Evolutionary conservation across 208 protist genomes (phyloP).

Genomic region (Leishmania lainsoni): DNA sequence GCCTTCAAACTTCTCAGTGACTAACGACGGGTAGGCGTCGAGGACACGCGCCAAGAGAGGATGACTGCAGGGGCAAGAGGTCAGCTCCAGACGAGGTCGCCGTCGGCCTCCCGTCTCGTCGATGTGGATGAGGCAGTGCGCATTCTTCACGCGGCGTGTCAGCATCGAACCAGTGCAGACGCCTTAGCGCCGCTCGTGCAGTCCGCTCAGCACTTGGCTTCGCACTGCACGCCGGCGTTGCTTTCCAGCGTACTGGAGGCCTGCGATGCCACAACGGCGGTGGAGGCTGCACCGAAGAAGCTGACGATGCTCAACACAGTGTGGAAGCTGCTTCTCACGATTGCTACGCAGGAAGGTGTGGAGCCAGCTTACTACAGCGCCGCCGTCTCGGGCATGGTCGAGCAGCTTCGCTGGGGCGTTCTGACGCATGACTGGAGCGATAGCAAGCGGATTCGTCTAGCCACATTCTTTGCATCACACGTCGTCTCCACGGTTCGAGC

Average conservation of each 20-base stretch:
- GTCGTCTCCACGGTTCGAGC: slow-evolving; percentile 55
- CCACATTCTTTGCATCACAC: slow-evolving; percentile 78
- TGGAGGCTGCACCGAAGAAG: slow-evolving; percentile 33
- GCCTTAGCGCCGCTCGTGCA: slow-evolving; percentile 24
- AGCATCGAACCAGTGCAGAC: slow-evolving; percentile 10
- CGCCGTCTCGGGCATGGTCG: slow-evolving; percentile 56
- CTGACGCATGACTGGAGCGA: slow-evolving; percentile 81
- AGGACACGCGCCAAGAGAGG: neutral
- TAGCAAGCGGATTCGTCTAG: slow-evolving; percentile 47
- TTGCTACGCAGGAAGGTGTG: slow-evolving; percentile 37
- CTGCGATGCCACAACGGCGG: slow-evolving; percentile 39
- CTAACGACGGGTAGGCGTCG: neutral
- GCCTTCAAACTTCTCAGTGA: neutral
- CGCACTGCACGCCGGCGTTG: slow-evolving; percentile 37
- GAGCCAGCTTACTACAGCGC: slow-evolving; percentile 22
- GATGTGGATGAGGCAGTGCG: slow-evolving; percentile 26
- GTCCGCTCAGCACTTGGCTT: slow-evolving; percentile 23
- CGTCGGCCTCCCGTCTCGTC: slow-evolving; percentile 6
- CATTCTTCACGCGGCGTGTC: slow-evolving; percentile 22
- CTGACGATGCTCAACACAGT: slow-evolving; percentile 57
- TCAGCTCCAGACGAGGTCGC: slow-evolving; percentile 8
- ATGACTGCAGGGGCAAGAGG: neutral
- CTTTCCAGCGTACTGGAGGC: slow-evolving; percentile 44
- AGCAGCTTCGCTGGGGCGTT: slow-evolving; percentile 58
- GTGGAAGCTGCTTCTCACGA: slow-evolving; percentile 72